These are phyloP conservation scores for Globisporangium okanoganense DNA, from an alignment of 352 stramenopile genomes.

Conservation along the genomic window DNA sequence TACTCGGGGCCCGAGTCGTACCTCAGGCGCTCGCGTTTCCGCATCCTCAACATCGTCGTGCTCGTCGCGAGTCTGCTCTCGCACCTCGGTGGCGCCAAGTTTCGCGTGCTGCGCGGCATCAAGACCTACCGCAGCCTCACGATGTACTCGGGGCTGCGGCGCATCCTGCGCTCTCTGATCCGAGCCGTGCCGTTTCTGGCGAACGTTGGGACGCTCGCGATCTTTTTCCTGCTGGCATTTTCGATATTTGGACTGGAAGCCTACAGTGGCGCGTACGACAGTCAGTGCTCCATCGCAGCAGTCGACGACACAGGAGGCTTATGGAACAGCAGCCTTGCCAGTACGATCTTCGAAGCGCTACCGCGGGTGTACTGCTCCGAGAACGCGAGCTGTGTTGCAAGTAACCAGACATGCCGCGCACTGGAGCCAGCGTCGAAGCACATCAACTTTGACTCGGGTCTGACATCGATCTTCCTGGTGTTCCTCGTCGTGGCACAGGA, in stretches of 20 bases:
- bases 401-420: constrained; percentile 29
- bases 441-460: constrained; percentile 71
- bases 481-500: constrained; percentile 79
- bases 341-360: constrained; percentile 26
- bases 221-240: constrained; percentile 77
- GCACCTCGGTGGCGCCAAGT: constrained; percentile 27
- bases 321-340: not conserved
- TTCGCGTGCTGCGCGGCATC: constrained; percentile 57
- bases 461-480: constrained; percentile 68
- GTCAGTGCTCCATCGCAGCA: constrained; percentile 35
- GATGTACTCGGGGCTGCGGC: constrained; percentile 53
- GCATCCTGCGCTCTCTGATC: constrained; percentile 62
- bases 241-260: constrained; percentile 76
- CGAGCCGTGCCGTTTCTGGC: constrained; percentile 69
- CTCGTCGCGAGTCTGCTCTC: constrained; percentile 50
- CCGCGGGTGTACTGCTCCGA: constrained; percentile 49
- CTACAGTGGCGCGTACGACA: constrained; percentile 47
- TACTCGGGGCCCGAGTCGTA: constrained; percentile 43
- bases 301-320: not conserved
- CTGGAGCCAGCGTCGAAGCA: constrained; percentile 35
- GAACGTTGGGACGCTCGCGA: constrained; percentile 64
- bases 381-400: constrained; percentile 34
- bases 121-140: constrained; percentile 68
- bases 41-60: constrained; percentile 48
- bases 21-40: constrained; percentile 41